These are phyloP conservation scores for Aciculoconidium aculeatum DNA, from an alignment of 805 yeast genomes.

Conservation along the genomic window DNA sequence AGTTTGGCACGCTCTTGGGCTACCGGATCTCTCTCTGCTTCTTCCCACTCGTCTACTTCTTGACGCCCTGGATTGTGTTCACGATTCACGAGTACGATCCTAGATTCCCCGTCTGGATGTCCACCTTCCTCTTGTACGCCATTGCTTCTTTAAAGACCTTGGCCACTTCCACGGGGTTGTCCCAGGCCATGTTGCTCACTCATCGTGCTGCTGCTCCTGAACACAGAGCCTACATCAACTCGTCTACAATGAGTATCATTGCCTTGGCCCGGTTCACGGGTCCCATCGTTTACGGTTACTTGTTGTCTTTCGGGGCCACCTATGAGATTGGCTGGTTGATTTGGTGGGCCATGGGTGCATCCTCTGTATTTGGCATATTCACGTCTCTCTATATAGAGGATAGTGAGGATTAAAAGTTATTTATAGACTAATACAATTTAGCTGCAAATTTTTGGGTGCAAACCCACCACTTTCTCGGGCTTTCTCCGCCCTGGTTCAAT, in stretches of 20 bases:
- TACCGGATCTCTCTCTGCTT: constrained; percentile 26
- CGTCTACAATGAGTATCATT: constrained; percentile 27
- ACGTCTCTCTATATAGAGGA: constrained; percentile 25
- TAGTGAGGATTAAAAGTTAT: constrained; percentile 18
- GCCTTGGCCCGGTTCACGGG: constrained; percentile 29
- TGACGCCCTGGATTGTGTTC: constrained; percentile 27
- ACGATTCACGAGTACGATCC: constrained; percentile 23
- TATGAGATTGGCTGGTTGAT: constrained; percentile 21
- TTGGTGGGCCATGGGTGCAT: constrained; percentile 30
- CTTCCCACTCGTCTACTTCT: constrained; percentile 27
- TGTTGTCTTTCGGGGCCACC: constrained; percentile 28
- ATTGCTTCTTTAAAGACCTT: constrained; percentile 28
- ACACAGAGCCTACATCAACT: constrained; percentile 32
- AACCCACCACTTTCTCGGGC: no score
- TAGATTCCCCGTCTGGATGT: constrained; percentile 23
- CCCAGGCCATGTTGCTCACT: constrained; percentile 28
- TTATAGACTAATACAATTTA: no score
- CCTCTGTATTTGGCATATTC: constrained; percentile 23
- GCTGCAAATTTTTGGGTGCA: no score
- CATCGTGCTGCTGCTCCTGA: constrained; percentile 30
- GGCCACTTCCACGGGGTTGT: constrained; percentile 31
- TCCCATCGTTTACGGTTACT: constrained; percentile 28
- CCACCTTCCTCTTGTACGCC: constrained; percentile 21
- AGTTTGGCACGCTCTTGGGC: constrained; percentile 25
- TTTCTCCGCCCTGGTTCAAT: no score